These are phyloP conservation scores for Chenopodium suecicum DNA, from an alignment of 148 eudicot species.

Conservation along the genomic window DNA sequence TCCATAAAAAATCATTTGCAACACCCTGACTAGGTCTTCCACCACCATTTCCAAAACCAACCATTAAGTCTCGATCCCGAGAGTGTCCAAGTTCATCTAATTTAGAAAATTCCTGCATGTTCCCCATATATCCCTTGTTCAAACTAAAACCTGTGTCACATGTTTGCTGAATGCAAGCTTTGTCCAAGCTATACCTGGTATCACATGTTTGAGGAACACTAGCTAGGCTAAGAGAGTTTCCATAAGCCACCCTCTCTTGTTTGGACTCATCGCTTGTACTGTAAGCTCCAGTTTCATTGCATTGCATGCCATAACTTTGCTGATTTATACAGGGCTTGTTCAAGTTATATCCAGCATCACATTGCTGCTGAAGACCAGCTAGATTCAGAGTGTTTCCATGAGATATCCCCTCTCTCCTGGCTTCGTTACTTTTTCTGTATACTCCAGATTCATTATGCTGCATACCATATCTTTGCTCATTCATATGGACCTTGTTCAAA, in stretches of 20 bases:
- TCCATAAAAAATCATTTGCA: constrained; percentile 58
- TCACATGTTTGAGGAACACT: constrained; percentile 47
- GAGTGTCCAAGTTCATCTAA: constrained; percentile 42
- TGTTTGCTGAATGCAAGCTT: constrained; percentile 41
- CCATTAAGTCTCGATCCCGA: constrained; percentile 53
- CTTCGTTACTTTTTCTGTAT: constrained; percentile 23
- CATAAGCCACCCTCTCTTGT: constrained; percentile 42
- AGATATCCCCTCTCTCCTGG: constrained; percentile 26
- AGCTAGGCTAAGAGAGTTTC: constrained; percentile 53
- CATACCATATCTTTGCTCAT: constrained; percentile 30
- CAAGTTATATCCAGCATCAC: constrained; percentile 33
- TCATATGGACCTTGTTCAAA: constrained; percentile 29
- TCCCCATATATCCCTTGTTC: constrained; percentile 41
- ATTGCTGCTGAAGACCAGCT: constrained; percentile 30
- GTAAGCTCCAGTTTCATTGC: constrained; percentile 37
- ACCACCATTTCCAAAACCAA: constrained; percentile 58
- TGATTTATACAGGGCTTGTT: constrained; percentile 39
- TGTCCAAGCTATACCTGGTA: constrained; percentile 45
- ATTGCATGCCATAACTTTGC: constrained; percentile 45
- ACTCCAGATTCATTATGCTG: constrained; percentile 29
- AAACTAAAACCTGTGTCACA: constrained; percentile 43
- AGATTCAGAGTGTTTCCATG: constrained; percentile 31
- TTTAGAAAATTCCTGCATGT: constrained; percentile 54
- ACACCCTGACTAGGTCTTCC: constrained; percentile 44
- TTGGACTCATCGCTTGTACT: constrained; percentile 41